A percentile compares a stretch with the other conserved stretches of the same genome.
phyloP scores from a whole-genome alignment of 768 basidiomycete species.

The Calocybe cyanea region DNA sequence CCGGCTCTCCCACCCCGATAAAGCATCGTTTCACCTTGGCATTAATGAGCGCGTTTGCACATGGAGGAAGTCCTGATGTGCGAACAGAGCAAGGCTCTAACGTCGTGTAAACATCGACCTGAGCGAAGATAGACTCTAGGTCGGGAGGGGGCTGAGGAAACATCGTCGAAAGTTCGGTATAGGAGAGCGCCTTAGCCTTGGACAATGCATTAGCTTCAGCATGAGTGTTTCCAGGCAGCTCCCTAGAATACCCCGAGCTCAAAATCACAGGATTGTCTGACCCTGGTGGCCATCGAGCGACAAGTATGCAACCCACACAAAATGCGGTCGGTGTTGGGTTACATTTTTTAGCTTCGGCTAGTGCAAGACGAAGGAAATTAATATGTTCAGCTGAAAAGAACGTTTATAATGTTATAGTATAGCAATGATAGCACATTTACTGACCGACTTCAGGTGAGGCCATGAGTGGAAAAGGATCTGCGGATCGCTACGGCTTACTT shows the following conservation, averaged over 20 bases:
- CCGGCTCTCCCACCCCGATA: conserved; percentile 88
- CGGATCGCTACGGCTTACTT: too few species aligned
- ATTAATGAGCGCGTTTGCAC: conserved; percentile 77
- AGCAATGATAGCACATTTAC: not conserved
- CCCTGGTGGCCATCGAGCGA: conserved; percentile 39
- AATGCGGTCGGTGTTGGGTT: conserved; percentile 72
- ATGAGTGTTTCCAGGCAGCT: conserved; percentile 92
- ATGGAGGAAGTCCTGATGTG: conserved; percentile 82
- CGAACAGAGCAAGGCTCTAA: conserved; percentile 94
- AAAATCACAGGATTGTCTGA: conserved; percentile 47
- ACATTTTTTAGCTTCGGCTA: conserved; percentile 70
- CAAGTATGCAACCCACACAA: conserved; percentile 86
- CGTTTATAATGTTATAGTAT: not conserved
- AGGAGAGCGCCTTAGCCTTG: conserved; percentile 55
- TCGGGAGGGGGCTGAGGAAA: conserved; percentile 35
- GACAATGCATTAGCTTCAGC: conserved; percentile 92
- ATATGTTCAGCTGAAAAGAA: conserved; percentile 20
- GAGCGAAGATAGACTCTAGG: conserved; percentile 48
- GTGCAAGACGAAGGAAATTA: conserved; percentile 57
- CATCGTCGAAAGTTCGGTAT: conserved; percentile 38
- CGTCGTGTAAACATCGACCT: conserved; percentile 85
- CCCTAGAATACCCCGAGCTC: conserved; percentile 84
- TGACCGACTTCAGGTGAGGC: conserved; percentile 6
- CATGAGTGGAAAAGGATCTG: too few species aligned
- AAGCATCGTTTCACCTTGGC: conserved; percentile 72